Evolutionary conservation across 2,329 filamentous ascomycete genomes (phyloP).

Genomic region (Alternaria novae-zelandiae): DNA sequence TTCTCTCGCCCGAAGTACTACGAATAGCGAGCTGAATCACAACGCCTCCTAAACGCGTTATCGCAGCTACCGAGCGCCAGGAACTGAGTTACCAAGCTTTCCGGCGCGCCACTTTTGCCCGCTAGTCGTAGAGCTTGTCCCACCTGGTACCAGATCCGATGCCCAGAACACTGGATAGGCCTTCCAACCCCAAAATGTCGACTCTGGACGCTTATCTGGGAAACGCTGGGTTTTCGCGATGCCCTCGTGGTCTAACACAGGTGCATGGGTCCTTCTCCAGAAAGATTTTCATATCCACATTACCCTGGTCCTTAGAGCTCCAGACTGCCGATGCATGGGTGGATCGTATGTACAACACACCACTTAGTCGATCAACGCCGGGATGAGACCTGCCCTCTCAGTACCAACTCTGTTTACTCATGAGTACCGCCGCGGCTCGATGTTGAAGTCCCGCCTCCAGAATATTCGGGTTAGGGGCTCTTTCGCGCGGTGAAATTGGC

Average conservation of each 20-base stretch:
- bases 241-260: neutral
- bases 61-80: neutral
- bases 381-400: neutral
- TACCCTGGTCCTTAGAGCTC: neutral
- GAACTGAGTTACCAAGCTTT: slow-evolving; percentile 9
- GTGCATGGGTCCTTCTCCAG: neutral
- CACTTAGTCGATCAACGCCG: neutral
- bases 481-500: neutral
- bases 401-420: neutral
- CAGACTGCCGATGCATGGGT: neutral
- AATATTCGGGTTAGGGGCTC: neutral
- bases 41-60: neutral
- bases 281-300: neutral
- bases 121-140: slow-evolving; percentile 3
- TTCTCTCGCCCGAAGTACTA: neutral
- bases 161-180: slow-evolving; percentile 9
- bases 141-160: neutral
- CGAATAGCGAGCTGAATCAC: neutral
- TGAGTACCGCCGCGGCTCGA: neutral
- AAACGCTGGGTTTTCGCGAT: neutral
- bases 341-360: neutral
- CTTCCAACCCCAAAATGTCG: neutral
- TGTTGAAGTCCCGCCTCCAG: neutral
- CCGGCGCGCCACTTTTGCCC: neutral
- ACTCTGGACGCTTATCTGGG: neutral